These are phyloP conservation scores for Fusarium coffeatum DNA, from an alignment of 2,329 filamentous ascomycete species.

Conservation along the genomic window DNA sequence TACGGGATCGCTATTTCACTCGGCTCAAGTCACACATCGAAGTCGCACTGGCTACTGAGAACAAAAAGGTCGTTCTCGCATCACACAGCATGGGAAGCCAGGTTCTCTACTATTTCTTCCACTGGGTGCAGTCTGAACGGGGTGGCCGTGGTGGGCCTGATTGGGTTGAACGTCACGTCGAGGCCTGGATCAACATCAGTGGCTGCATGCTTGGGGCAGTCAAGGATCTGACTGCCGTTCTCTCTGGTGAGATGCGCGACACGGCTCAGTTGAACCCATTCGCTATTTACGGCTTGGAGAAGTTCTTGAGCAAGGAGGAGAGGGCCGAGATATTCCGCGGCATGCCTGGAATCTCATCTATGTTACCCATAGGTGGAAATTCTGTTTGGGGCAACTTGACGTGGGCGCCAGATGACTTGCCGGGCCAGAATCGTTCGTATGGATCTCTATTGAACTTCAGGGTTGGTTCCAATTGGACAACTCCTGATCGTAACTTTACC, in stretches of 20 bases:
- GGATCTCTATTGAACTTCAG: constrained; percentile 90
- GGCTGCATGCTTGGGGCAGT: constrained; percentile 97
- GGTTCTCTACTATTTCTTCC: constrained; percentile 86
- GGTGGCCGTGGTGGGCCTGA: constrained; percentile 83
- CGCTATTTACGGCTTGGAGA: constrained; percentile 95
- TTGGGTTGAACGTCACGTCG: constrained; percentile 92
- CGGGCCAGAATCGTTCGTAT: constrained; percentile 77
- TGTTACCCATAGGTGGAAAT: constrained; percentile 94
- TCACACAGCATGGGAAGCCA: constrained; percentile 99
- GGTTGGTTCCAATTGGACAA: constrained; percentile 70
- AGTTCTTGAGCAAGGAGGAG: constrained; percentile 91
- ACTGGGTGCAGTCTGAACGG: constrained; percentile 81
- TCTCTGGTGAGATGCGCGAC: constrained; percentile 98
- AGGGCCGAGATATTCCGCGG: constrained; percentile 93
- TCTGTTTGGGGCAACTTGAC: constrained; percentile 92
- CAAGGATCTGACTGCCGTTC: constrained; percentile 88
- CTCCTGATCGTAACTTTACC: constrained; percentile 80
- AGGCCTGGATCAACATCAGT: constrained; percentile 97
- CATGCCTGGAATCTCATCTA: constrained; percentile 96
- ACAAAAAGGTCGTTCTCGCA: constrained; percentile 84
- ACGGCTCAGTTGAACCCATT: constrained; percentile 96
- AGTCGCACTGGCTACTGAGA: constrained; percentile 76
- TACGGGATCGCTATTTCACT: constrained; percentile 93
- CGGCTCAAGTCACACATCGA: constrained; percentile 92
- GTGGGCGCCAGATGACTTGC: constrained; percentile 88